A percentile compares a stretch with the other conserved stretches of the same genome.
Conservation (phyloP, 345 rosid genomes). For the Arabidopsis suecica region DNA sequence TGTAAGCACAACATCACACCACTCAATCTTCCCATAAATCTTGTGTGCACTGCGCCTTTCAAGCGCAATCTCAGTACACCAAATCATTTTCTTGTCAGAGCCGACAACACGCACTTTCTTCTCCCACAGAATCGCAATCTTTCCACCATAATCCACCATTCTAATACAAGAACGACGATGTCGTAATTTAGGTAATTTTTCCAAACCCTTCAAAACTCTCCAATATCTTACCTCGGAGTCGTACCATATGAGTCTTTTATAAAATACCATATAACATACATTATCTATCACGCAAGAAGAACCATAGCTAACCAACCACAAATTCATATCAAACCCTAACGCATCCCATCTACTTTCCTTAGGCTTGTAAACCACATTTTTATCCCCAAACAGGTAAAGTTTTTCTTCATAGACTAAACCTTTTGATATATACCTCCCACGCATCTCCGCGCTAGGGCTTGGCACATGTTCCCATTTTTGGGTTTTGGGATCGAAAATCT, state of each 20-base stretch:
- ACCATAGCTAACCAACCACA: slow-evolving; percentile 23
- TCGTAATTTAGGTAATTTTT: slow-evolving; percentile 57
- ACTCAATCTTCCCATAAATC: no score
- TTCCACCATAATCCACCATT: slow-evolving; percentile 51
- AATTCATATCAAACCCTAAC: slow-evolving; percentile 55
- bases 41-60: not conserved
- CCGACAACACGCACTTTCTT: slow-evolving; percentile 36
- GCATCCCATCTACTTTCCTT: slow-evolving; percentile 4
- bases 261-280: slow-evolving; percentile 52
- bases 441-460: not conserved
- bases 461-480: slow-evolving; percentile 15
- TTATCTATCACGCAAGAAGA: slow-evolving; percentile 62
- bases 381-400: slow-evolving; percentile 6
- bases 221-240: slow-evolving; percentile 48
- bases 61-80: slow-evolving; percentile 44
- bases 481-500: slow-evolving; percentile 23
- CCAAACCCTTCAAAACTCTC: slow-evolving; percentile 59
- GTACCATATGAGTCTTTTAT: slow-evolving; percentile 53
- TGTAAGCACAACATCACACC: no score
- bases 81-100: slow-evolving; percentile 47
- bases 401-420: slow-evolving; percentile 1
- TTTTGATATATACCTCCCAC: not conserved
- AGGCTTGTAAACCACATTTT: not conserved
- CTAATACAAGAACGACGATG: slow-evolving; percentile 46
- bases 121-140: slow-evolving; percentile 73